Percentiles rank a stretch among this genome's conserved stretches.
Conservation (phyloP, 2,329 filamentous ascomycete genomes). For the Fusarium avenaceum region DNA sequence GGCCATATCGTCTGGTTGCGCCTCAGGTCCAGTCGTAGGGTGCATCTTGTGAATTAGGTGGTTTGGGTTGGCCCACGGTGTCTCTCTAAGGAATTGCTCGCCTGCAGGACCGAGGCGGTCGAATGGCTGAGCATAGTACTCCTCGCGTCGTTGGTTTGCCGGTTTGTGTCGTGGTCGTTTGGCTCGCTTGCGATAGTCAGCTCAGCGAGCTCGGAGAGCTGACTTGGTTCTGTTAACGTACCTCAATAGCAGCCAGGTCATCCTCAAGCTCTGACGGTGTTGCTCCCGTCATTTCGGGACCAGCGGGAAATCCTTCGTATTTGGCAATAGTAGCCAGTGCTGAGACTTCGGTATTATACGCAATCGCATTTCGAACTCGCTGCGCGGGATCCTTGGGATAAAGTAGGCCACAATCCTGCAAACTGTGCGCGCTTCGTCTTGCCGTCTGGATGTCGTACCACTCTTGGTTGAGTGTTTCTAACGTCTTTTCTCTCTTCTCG, state of each 20-base stretch:
- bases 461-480: constrained; percentile 86
- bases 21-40: constrained; percentile 48
- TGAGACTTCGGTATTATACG: constrained; percentile 96
- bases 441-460: constrained; percentile 96
- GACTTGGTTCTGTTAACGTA: constrained; percentile 56
- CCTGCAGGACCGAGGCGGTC: constrained; percentile 74
- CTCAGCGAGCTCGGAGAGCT: constrained; percentile 41
- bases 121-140: constrained; percentile 64
- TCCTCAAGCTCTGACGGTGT: constrained; percentile 82
- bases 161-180: constrained; percentile 55
- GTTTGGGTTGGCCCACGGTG: constrained; percentile 92
- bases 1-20: constrained; percentile 21
- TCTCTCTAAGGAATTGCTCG: constrained; percentile 89
- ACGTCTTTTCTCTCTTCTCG: constrained; percentile 82
- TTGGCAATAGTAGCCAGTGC: constrained; percentile 92
- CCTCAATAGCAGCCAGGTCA: constrained; percentile 90
- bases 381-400: constrained; percentile 83
- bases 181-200: constrained; percentile 51
- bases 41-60: constrained; percentile 75
- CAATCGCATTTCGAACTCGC: constrained; percentile 85
- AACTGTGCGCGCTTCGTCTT: constrained; percentile 82
- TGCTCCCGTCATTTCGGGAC: constrained; percentile 84
- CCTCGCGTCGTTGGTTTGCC: constrained; percentile 59
- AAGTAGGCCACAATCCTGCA: constrained; percentile 84
- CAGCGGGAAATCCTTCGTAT: constrained; percentile 95